These are phyloP conservation scores for Trichoderma breve DNA, from an alignment of 2,329 filamentous ascomycete species.

Conservation along the genomic window DNA sequence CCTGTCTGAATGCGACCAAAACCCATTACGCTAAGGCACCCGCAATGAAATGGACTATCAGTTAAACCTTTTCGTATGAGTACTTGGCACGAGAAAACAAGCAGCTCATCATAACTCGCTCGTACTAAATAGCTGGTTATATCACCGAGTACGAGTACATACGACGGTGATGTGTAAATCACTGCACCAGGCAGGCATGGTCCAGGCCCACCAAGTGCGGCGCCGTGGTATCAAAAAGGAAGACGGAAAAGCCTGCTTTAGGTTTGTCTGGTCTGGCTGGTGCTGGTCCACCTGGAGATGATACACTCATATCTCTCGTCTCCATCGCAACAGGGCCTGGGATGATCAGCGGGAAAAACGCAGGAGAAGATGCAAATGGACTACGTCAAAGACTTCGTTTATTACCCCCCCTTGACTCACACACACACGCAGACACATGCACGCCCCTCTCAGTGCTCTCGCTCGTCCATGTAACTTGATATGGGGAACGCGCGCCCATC, in stretches of 20 bases:
- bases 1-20: slow-evolving; percentile 12
- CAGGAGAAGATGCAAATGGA: slow-evolving; percentile 2
- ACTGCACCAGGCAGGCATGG: background rate
- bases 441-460: background rate
- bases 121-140: background rate
- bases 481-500: background rate
- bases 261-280: background rate
- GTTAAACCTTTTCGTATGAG: background rate
- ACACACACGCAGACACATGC: background rate
- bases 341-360: background rate
- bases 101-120: background rate
- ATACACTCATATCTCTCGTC: background rate
- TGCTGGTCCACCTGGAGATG: background rate
- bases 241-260: background rate
- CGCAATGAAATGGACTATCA: background rate
- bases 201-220: background rate
- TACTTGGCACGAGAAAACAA: background rate
- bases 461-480: background rate
- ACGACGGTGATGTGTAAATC: background rate
- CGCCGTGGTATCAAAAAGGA: background rate
- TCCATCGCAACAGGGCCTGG: background rate
- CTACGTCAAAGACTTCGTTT: background rate
- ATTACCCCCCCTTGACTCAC: background rate
- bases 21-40: slow-evolving; percentile 5
- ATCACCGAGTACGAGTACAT: background rate